Evolutionary conservation across 2,329 filamentous ascomycete genomes (phyloP).

Genomic region (Ceratocystis albifundus): DNA sequence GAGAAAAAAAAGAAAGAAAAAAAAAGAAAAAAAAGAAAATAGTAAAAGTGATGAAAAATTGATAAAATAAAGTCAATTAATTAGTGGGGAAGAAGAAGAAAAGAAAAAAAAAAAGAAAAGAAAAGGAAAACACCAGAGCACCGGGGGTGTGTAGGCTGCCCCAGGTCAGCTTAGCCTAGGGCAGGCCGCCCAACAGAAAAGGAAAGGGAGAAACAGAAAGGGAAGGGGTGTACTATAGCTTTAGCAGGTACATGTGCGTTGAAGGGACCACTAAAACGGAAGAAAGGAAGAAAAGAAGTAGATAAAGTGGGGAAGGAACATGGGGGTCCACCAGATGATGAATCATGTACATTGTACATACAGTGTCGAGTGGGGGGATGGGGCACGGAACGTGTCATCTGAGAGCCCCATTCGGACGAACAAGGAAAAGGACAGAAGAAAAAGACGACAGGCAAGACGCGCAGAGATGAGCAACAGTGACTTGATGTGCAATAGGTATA

Average conservation of each 20-base stretch:
- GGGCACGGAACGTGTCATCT: conserved; percentile 11
- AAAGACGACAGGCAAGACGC: background rate
- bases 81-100: background rate
- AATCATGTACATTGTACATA: background rate
- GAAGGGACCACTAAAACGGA: conserved; percentile 7
- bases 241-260: conserved; percentile 4
- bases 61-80: too few species aligned
- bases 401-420: conserved; percentile 9
- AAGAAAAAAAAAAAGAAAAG: conserved; percentile 18
- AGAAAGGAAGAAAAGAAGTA: conserved; percentile 19
- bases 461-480: background rate
- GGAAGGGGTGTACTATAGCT: conserved; percentile 22
- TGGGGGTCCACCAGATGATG: background rate
- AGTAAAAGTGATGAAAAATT: background rate
- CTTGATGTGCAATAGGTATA: background rate
- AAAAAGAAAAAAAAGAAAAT: background rate
- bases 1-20: too few species aligned
- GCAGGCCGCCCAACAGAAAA: conserved; percentile 20
- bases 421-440: background rate
- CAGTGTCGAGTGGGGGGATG: conserved; percentile 1
- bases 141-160: background rate
- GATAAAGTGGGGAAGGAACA: background rate
- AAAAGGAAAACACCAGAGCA: conserved; percentile 13
- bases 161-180: background rate
- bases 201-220: conserved; percentile 16